phyloP scores from a whole-genome alignment of 768 basidiomycete species.

The Trametes maxima region DNA sequence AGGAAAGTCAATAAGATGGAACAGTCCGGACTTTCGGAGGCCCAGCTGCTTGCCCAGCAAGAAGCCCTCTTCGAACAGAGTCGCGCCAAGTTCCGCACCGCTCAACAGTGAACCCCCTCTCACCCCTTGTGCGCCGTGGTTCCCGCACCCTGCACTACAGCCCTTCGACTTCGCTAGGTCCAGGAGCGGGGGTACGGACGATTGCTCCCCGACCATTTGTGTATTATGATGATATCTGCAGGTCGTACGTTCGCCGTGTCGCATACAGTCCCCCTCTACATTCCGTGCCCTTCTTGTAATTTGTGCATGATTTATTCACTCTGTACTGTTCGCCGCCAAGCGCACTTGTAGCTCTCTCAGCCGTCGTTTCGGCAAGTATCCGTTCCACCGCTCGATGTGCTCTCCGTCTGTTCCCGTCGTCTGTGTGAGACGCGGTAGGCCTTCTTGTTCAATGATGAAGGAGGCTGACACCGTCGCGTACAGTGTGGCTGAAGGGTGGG shows the following conservation, averaged over 20 bases:
- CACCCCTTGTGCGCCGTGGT: neutral
- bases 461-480: slow-evolving; percentile 83
- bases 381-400: slow-evolving; percentile 62
- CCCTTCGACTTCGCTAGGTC: neutral
- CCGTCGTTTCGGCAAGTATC: slow-evolving; percentile 61
- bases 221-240: slow-evolving; percentile 24
- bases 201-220: slow-evolving; percentile 15
- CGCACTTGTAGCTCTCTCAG: slow-evolving; percentile 43
- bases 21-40: slow-evolving; percentile 86
- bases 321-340: slow-evolving; percentile 21
- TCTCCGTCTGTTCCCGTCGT: slow-evolving; percentile 22
- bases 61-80: slow-evolving; percentile 93
- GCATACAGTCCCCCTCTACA: slow-evolving; percentile 16
- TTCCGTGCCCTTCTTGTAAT: slow-evolving; percentile 23
- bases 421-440: slow-evolving; percentile 58
- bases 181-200: slow-evolving; percentile 20
- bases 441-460: slow-evolving; percentile 79
- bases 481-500: slow-evolving; percentile 53
- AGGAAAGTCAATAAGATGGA: slow-evolving; percentile 91
- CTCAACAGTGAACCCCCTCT: slow-evolving; percentile 42
- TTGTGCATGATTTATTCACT: slow-evolving; percentile 28
- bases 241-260: slow-evolving; percentile 9
- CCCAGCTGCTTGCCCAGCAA: slow-evolving; percentile 86
- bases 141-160: neutral
- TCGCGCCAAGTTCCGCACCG: slow-evolving; percentile 75